Evolutionary conservation across 2,329 filamentous ascomycete species (phyloP).

Genomic region (Fusarium sp.): DNA sequence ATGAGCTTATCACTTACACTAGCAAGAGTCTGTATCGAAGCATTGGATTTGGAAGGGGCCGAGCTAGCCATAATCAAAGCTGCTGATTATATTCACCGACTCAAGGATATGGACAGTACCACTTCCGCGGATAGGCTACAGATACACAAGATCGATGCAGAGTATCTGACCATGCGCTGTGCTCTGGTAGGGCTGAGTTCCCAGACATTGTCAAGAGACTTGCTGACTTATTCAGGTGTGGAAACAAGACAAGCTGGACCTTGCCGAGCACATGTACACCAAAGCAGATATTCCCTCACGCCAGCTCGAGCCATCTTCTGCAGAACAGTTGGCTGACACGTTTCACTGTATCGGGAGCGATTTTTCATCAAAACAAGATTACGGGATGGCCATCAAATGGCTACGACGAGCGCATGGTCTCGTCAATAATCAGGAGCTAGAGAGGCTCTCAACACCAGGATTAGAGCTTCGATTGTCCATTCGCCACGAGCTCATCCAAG

Average conservation of each 20-base stretch:
- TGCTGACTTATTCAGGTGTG: slow-evolving; percentile 66
- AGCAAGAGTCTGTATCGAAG: slow-evolving; percentile 60
- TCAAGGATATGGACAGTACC: slow-evolving; percentile 19
- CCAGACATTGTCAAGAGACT: neutral
- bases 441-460: slow-evolving; percentile 65
- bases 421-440: slow-evolving; percentile 63
- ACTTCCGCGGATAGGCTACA: neutral
- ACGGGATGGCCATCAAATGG: slow-evolving; percentile 72
- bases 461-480: slow-evolving; percentile 72
- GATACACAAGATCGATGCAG: slow-evolving; percentile 56
- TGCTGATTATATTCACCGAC: slow-evolving; percentile 59
- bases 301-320: slow-evolving; percentile 56
- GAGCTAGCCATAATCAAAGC: slow-evolving; percentile 70
- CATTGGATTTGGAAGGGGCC: slow-evolving; percentile 64
- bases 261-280: slow-evolving; percentile 80
- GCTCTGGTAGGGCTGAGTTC: slow-evolving; percentile 63
- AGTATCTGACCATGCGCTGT: slow-evolving; percentile 73
- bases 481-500: slow-evolving; percentile 69
- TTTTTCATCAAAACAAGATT: slow-evolving; percentile 61
- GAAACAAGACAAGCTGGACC: slow-evolving; percentile 75
- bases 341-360: slow-evolving; percentile 77
- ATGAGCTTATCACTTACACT: slow-evolving; percentile 75
- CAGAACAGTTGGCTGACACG: slow-evolving; percentile 71
- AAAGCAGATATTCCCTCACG: slow-evolving; percentile 60
- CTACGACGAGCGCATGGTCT: slow-evolving; percentile 71